Evolutionary conservation across 164 flowering plant species (phyloP).

Genomic region (Annona cherimola): DNA sequence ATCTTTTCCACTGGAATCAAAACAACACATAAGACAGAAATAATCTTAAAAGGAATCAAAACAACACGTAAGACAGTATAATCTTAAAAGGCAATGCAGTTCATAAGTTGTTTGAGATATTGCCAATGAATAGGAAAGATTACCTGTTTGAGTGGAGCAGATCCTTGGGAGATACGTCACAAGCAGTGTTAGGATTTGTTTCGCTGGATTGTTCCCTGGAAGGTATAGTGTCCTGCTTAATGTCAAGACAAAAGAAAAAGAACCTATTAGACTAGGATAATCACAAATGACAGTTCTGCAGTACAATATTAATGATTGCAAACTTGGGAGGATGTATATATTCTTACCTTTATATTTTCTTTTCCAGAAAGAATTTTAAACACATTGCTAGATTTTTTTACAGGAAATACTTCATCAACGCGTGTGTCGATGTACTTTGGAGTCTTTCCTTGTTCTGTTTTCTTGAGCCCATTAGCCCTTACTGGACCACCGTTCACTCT

Average conservation of each 20-base stretch:
- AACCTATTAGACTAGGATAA: too few species aligned
- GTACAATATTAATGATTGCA: background rate
- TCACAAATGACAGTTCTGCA: background rate
- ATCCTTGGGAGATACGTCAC: conserved; percentile 29
- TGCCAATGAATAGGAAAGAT: conserved; percentile 3
- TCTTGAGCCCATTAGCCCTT: conserved; percentile 34
- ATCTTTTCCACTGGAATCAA: conserved; percentile 3
- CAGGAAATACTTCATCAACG: conserved; percentile 75
- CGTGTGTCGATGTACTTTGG: conserved; percentile 73
- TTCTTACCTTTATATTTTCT: conserved; percentile 57
- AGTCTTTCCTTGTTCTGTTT: conserved; percentile 37
- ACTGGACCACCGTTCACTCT: conserved; percentile 26
- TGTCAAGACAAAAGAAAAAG: background rate
- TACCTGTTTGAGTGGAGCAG: conserved; percentile 36
- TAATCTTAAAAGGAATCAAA: too few species aligned
- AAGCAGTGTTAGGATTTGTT: conserved; percentile 25
- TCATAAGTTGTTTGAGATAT: background rate
- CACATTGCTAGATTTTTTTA: conserved; percentile 51
- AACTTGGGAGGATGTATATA: background rate
- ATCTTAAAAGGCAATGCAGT: background rate
- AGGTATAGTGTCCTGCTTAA: conserved; percentile 34
- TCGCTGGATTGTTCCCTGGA: conserved; percentile 22
- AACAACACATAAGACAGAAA: too few species aligned
- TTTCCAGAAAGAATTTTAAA: conserved; percentile 44
- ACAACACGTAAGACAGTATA: conserved; percentile 4